Evolutionary conservation across 2,329 filamentous ascomycete species (phyloP), one percentile per base, ranked within the genome.

Genomic region (Massarina eburnea): DNA sequence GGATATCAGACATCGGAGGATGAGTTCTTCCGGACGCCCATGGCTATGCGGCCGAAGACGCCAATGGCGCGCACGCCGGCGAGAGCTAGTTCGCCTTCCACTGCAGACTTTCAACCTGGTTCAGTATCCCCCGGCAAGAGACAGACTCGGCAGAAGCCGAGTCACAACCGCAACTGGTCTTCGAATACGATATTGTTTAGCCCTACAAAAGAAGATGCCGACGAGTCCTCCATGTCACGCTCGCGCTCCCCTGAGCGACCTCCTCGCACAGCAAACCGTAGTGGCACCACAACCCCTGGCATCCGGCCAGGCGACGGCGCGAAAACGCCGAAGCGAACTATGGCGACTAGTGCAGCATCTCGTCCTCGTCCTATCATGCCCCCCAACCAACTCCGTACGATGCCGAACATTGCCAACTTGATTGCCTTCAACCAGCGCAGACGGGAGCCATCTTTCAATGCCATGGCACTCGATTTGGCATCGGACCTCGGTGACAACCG

Each of bases 161-260:
- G 76, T 4, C 91, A 96, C 59, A 80, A 73, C 44, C 85, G 91
- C 29, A 91, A 89, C 10, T 68, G 86, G 3, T 96, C 91, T 0
- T 87, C 84, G 17, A 89, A 85, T 57, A 96, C 91, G 0, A 91
- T 95, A 43, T 75, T 96, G 1, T 95, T 88, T 71, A 91, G 88
- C 26, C 91, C 91, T 5, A 58, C 57, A 68, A 61, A 73, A 49
- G 59, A 70, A 30, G 68, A 70, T 3, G 70, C 69, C 4, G 67
- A 71, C 6, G 62, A 70, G 2, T 56, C 71, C 2, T 70, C 73
- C 6, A 51, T 51, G 8, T 55, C 66, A 15, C 57, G 56, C 5
- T 55, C 66, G 9, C 57, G 56, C 6, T 55, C 66, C 12, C 64
- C 66, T 4, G 54, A 59, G 4, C 61, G 58, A 27, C 63, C 58